A percentile compares a stretch with the other conserved stretches of the same genome.
Evolutionary conservation across 257 asterid genomes (phyloP).

Genomic region (Verbena officinalis): DNA sequence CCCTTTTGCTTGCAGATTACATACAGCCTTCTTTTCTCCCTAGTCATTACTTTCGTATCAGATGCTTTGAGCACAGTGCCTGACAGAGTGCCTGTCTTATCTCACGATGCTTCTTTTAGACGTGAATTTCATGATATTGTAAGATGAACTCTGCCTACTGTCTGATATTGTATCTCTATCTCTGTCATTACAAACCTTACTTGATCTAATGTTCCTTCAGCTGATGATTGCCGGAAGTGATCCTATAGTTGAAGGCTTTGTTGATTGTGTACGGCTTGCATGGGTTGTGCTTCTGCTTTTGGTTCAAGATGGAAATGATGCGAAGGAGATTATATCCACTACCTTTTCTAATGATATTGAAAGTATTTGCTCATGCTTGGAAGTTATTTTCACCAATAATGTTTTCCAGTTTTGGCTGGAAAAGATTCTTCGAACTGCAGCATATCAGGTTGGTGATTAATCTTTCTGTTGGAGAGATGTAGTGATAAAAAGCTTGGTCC

Average conservation of each 20-base stretch:
- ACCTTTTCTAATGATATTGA: slow-evolving; percentile 51
- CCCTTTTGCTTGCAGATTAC: slow-evolving; percentile 66
- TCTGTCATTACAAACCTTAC: slow-evolving; percentile 27
- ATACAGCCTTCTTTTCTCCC: slow-evolving; percentile 83
- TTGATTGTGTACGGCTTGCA: slow-evolving; percentile 87
- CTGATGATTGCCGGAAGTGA: slow-evolving; percentile 78
- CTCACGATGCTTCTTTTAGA: slow-evolving; percentile 76
- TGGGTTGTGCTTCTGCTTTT: slow-evolving; percentile 92
- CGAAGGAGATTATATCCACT: slow-evolving; percentile 51
- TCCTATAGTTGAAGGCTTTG: slow-evolving; percentile 78
- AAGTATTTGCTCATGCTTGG: slow-evolving; percentile 70
- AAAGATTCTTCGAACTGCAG: slow-evolving; percentile 83
- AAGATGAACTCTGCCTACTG: slow-evolving; percentile 43
- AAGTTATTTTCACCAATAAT: slow-evolving; percentile 71
- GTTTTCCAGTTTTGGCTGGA: slow-evolving; percentile 88
- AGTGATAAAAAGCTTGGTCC: not conserved
- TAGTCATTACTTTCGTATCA: slow-evolving; percentile 82
- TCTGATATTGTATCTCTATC: slow-evolving; percentile 16
- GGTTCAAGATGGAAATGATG: slow-evolving; percentile 67
- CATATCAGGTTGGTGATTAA: slow-evolving; percentile 71
- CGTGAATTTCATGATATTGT: slow-evolving; percentile 83
- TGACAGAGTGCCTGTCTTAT: slow-evolving; percentile 66
- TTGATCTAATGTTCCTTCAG: slow-evolving; percentile 44
- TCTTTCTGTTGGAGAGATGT: slow-evolving; percentile 7
- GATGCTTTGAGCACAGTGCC: slow-evolving; percentile 83